Base-by-base conservation (phyloP, 2,329 filamentous ascomycete species). In the Magnaporthiopsis incrustans region DNA sequence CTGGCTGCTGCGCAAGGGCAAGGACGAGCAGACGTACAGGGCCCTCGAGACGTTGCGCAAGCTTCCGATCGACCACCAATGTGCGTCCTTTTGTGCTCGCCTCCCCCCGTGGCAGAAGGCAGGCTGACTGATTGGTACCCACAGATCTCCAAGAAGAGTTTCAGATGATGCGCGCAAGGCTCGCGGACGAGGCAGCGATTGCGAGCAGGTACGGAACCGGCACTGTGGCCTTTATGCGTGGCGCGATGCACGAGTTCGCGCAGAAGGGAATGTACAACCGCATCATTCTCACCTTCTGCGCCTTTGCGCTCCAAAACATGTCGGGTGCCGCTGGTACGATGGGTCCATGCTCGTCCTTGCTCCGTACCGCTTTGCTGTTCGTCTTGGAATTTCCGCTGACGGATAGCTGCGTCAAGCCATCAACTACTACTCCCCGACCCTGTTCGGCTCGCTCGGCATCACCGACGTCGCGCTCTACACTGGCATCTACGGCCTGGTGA, bases 401-500 rank as follows among this genome's bases (percentile, higher is more conserved):
- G 1, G 57, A 30, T 30, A 11, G 12, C 14, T 27, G 6, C 57
- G 30, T 22, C 25, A 56, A 61, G 75, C 77, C 14, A 78, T 79
- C 64, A 78, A 78, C 71, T 79, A 78, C 70, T 77, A 79, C 68
- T 76, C 76, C 0, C 76, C 76, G 1, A 76, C 75, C 14, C 70
- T 79, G 6, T 79, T 79, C 56, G 70, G 71, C 4, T 78, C 76
- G 0, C 73, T 83, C 0, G 81, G 81, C 0, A 78, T 83, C 32
- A 75, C 73, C 7, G 76, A 78, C 38, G 73, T 76, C 12, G 70
- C 75, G 8, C 75, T 83, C 33, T 80, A 79, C 6, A 83, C 81
- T 0, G 81, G 81, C 2, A 79, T 83, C 64, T 83, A 82, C 66
- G 81, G 81, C 3, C 74, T 79, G 5, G 75, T 78, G 44, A 78